Evolutionary conservation across 352 stramenopile species (phyloP), one percentile per base, ranked within the genome.

Genomic region (Globisporangium mamillatum): DNA sequence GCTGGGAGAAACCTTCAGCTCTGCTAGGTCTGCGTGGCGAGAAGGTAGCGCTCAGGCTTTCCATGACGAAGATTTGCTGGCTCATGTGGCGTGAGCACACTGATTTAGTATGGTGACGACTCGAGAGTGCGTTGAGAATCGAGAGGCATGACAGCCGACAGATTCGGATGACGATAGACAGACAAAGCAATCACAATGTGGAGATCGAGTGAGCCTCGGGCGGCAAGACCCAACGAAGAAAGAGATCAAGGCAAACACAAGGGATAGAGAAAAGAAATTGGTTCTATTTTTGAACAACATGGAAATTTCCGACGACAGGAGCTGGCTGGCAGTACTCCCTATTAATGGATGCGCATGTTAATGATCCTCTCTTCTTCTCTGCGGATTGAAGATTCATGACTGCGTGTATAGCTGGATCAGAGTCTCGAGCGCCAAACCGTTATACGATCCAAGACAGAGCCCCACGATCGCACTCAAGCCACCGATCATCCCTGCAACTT

Each of bases 381-480:
- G 10, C 36, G 36, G 46, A 38, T 59, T 48, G 10, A 25, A 54
- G 25, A 20, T 5, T 44, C 18, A 55, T 12, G 46, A 10, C 20
- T 50, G 20, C n/a, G 56, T 54, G 72, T 73, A 82, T 29, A 91
- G 69, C 56, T 91, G 76, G 16, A 92, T 69, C 24, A 92, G 65
- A 18, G 79, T 86, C 66, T 92, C 81, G n/a, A 94, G 63, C 24
- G 82, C 79, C 2, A 94, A 71, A 4, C 86, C 86, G 25, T 90
- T 88, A 75, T 94, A 94, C 6, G 84, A 94, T 18, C 86, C 86
- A 16, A 75, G 72, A 58, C 84, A 94, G 16, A 94, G 79, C 10
- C 86, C 86, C 27, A 91, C 72, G 64, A 94, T 92, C n/a, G 78
- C 80, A 44, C 79, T 82, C 7, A 94, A 69, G 2, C 82, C 81